Evolutionary conservation across 2,329 filamentous ascomycete genomes (phyloP).

Genomic region (Scorias spongiosa): DNA sequence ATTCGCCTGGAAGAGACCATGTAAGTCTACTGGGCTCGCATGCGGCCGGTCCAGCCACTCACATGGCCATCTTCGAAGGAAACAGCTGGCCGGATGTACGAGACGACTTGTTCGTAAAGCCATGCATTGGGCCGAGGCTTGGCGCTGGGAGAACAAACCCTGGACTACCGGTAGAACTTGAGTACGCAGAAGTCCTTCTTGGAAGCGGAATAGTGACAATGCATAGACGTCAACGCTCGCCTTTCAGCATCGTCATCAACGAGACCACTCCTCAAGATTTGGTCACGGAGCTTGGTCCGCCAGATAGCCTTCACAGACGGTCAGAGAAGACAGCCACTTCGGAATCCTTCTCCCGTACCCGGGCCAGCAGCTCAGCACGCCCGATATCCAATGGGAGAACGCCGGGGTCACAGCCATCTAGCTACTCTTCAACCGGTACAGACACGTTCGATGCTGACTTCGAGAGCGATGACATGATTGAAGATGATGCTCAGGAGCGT

Average conservation of each 20-base stretch:
- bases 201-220: constrained; percentile 69
- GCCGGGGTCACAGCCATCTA: constrained; percentile 20
- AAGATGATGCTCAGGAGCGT: constrained; percentile 47
- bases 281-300: constrained; percentile 77
- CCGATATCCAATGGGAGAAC: constrained; percentile 10
- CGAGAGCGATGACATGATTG: constrained; percentile 33
- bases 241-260: constrained; percentile 60
- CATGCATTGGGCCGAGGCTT: constrained; percentile 58
- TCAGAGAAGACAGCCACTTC: constrained; percentile 23
- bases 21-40: constrained; percentile 72
- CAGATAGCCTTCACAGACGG: constrained; percentile 66
- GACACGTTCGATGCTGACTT: constrained; percentile 31
- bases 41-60: constrained; percentile 58
- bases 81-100: constrained; percentile 81
- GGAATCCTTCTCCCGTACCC: constrained; percentile 5
- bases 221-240: constrained; percentile 52
- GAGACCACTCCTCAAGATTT: constrained; percentile 87
- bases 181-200: constrained; percentile 54
- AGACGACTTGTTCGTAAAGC: constrained; percentile 58
- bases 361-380: constrained; percentile 8
- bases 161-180: constrained; percentile 74
- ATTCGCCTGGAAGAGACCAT: constrained; percentile 64
- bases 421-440: constrained; percentile 25
- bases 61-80: constrained; percentile 84
- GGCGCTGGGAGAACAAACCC: constrained; percentile 60